Base-by-base conservation (phyloP, 129 eudicot genomes). In the Calendula officinalis region DNA sequence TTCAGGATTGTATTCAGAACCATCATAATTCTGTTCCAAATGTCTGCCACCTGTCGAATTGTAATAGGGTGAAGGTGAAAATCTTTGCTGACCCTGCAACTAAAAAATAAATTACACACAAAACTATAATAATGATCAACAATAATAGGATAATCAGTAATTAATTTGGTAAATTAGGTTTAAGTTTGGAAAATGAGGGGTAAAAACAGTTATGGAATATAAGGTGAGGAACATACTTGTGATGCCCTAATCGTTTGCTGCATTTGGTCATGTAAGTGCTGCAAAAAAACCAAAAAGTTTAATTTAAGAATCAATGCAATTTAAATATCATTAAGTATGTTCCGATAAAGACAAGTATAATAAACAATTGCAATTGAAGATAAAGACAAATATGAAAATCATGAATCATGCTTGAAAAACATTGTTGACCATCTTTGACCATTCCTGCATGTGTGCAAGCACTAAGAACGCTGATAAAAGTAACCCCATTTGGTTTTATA, bases 371-470 rank as follows among this genome's bases (percentile, higher is more conserved):
- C n/a, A n/a, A n/a, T n/a, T n/a, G n/a, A n/a, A n/a, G n/a, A n/a
- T n/a, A n/a, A n/a, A n/a, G 94, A 68, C 41, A 30, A 42, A 91
- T 82, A 12, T 11, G 56, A 66, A 77, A 87, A 53, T 78, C 83
- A n/a, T 36, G 58, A 36, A 27, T 56, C 77, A 73, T 73, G 10
- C 90, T 64, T 6, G 8, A 7, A 16, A 73, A 72, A 8, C 35
- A 72, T 8, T 71, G 46, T 68, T 78, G 60, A 75, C 88, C 97
- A 74, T 84, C 77, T 55, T 73, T 39, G 13, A 73, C 71, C 54
- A 87, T 49, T 68, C 95, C 94, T 1, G 84, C 94, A 54, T 87
- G 97, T 40, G 90, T 80, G 68, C 97, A 91, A 49, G 97, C 90
- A 68, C 85, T 72, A 66, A 87, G 86, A 64, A 91, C 82, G 40